phyloP scores from a whole-genome alignment of 768 basidiomycete genomes.

The Tricholoma bakamatsutake region DNA sequence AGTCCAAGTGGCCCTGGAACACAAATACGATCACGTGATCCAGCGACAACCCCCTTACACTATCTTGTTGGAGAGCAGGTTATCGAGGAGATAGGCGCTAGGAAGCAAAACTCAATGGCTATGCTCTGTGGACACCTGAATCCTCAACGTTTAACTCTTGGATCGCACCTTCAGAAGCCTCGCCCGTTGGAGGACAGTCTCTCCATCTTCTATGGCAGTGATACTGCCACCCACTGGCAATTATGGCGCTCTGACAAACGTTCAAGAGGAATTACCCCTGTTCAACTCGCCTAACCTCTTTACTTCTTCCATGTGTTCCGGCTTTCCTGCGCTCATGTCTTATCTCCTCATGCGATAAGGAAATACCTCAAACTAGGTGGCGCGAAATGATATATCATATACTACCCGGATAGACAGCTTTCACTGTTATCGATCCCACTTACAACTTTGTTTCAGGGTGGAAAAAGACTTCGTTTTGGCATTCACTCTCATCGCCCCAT shows the following conservation, averaged over 20 bases:
- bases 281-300: neutral
- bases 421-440: neutral
- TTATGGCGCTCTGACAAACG: neutral
- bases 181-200: too few relatives aligned
- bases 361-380: neutral
- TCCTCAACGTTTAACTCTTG: too few relatives aligned
- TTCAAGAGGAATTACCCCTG: neutral
- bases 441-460: neutral
- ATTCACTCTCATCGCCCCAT: neutral
- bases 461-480: neutral
- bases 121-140: neutral
- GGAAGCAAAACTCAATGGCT: neutral
- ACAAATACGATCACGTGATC: constrained; percentile 8
- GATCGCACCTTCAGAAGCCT: too few relatives aligned
- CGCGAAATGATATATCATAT: neutral
- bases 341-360: neutral
- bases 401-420: neutral
- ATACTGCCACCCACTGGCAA: neutral
- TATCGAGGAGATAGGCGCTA: neutral
- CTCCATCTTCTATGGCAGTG: neutral
- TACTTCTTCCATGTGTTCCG: neutral
- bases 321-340: neutral
- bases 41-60: neutral
- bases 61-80: neutral
- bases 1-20: neutral